phyloP scores from a whole-genome alignment of 257 asterid species.

The Lycium ferocissimum region DNA sequence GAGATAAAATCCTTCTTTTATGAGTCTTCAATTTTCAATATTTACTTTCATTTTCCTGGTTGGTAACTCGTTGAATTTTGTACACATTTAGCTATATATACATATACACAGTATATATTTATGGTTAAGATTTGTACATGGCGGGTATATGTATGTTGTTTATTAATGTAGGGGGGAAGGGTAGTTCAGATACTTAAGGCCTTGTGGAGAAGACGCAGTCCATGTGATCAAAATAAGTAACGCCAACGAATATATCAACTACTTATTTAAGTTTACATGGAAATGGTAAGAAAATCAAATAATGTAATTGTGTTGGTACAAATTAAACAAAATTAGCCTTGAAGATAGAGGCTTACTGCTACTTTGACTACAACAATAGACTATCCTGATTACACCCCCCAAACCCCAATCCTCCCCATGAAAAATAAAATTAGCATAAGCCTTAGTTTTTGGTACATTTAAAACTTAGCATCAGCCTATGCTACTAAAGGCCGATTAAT shows the following conservation, averaged over 20 bases:
- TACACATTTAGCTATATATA: too few relatives aligned
- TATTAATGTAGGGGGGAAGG: background rate
- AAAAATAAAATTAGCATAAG: background rate
- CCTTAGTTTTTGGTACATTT: too few relatives aligned
- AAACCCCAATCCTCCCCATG: too few relatives aligned
- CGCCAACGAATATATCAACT: slow-evolving; percentile 37
- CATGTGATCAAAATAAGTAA: slow-evolving; percentile 51
- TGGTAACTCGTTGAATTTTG: too few relatives aligned
- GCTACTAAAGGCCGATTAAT: too few relatives aligned
- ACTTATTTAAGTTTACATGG: slow-evolving; percentile 24
- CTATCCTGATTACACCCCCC: background rate
- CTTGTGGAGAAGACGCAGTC: background rate
- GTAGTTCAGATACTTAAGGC: slow-evolving; percentile 20
- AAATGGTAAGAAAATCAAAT: slow-evolving; percentile 27
- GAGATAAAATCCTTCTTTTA: too few relatives aligned
- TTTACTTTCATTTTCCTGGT: too few relatives aligned
- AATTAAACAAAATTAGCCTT: background rate
- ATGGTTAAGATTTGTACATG: too few relatives aligned
- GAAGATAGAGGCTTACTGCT: background rate
- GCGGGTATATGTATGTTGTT: background rate
- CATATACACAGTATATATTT: too few relatives aligned
- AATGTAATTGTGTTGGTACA: background rate
- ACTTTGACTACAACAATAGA: background rate
- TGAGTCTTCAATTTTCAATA: too few relatives aligned
- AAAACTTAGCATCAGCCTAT: too few relatives aligned